Evolutionary conservation across 2,329 filamentous ascomycete species (phyloP).

Genomic region (Colletotrichum godetiae): DNA sequence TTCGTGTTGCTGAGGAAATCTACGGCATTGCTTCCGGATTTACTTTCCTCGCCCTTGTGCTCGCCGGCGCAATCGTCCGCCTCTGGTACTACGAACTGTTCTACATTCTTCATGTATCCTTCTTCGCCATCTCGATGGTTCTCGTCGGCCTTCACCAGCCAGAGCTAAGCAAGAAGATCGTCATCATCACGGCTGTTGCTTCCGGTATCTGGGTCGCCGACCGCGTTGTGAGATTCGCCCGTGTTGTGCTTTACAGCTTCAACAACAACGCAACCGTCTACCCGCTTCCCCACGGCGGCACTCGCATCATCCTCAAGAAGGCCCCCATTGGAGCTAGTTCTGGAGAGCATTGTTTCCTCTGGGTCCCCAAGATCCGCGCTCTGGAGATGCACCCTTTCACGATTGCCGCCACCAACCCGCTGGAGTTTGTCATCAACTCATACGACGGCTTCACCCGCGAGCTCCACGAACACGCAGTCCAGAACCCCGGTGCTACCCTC

Average conservation of each 20-base stretch:
- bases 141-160: constrained; percentile 65
- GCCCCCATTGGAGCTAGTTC: constrained; percentile 58
- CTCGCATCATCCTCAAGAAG: constrained; percentile 64
- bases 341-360: constrained; percentile 73
- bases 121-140: constrained; percentile 61
- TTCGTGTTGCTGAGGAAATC: constrained; percentile 53
- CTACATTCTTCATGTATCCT: constrained; percentile 62
- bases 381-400: constrained; percentile 74
- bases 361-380: constrained; percentile 68
- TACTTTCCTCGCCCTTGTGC: constrained; percentile 56
- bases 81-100: constrained; percentile 66
- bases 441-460: constrained; percentile 67
- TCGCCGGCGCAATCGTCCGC: constrained; percentile 57
- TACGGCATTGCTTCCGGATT: constrained; percentile 61
- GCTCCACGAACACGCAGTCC: constrained; percentile 56
- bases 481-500: constrained; percentile 54
- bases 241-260: constrained; percentile 56
- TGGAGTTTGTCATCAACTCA: constrained; percentile 69
- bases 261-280: constrained; percentile 65
- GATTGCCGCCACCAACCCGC: constrained; percentile 61
- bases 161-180: constrained; percentile 51
- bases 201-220: constrained; percentile 63
- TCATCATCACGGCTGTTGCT: constrained; percentile 55
- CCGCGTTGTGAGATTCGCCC: constrained; percentile 57
- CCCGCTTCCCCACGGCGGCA: constrained; percentile 64